Conservation (phyloP, 768 basidiomycete genomes). For the Asterophora parasitica region DNA sequence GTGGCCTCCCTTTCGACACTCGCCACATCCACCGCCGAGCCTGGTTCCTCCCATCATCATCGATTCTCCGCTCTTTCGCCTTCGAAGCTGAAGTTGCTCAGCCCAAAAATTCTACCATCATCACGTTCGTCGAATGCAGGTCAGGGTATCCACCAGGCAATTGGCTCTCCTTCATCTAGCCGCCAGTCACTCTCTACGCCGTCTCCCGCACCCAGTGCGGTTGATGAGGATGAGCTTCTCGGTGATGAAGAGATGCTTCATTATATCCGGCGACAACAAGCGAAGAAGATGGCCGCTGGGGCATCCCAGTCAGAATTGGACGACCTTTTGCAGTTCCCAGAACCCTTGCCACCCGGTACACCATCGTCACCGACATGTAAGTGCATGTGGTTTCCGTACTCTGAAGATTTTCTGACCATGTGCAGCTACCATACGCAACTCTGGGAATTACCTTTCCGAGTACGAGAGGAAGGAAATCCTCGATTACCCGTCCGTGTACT, state of each 20-base stretch:
- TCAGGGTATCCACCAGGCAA: constrained; percentile 49
- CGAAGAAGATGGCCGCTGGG: constrained; percentile 80
- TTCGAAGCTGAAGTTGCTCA: constrained; percentile 77
- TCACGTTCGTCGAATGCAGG: constrained; percentile 47
- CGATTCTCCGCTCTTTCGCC: constrained; percentile 83
- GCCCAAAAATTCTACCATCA: constrained; percentile 67
- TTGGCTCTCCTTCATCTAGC: constrained; percentile 62
- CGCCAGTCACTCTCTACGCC: constrained; percentile 78
- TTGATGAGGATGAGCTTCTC: constrained; percentile 81
- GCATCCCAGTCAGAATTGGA: constrained; percentile 86
- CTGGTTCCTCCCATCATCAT: constrained; percentile 40
- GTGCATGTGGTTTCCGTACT: constrained; percentile 21
- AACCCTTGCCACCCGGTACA: constrained; percentile 69
- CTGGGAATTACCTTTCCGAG: constrained; percentile 71
- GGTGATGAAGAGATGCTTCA: constrained; percentile 98
- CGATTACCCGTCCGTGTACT: constrained; percentile 83
- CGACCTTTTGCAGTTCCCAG: constrained; percentile 87
- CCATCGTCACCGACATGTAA: constrained; percentile 68
- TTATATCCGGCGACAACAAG: constrained; percentile 86
- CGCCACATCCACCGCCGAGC: constrained; percentile 35
- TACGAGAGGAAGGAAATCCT: constrained; percentile 90
- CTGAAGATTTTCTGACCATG: constrained; percentile 9
- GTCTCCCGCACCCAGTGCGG: constrained; percentile 71
- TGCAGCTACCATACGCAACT: constrained; percentile 61
- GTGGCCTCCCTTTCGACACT: constrained; percentile 63